A percentile compares a stretch with the other conserved stretches of the same genome.
phyloP scores from a whole-genome alignment of 208 protist genomes.

The Acanthamoeba royreba region DNA sequence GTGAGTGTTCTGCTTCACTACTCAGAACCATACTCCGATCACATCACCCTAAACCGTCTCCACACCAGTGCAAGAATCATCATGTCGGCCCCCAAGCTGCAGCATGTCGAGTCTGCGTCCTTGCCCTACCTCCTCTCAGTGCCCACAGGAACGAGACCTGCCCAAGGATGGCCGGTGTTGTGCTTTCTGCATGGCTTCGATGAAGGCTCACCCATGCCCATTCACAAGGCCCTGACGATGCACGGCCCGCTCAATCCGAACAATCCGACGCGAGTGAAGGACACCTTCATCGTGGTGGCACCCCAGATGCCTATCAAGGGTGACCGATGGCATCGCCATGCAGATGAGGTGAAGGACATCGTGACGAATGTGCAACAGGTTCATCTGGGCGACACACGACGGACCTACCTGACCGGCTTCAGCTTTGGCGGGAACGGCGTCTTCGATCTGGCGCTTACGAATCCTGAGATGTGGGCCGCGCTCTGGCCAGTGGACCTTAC shows the following conservation, averaged over 20 bases:
- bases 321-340: not conserved
- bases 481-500: not conserved
- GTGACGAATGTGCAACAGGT: not conserved
- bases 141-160: not conserved
- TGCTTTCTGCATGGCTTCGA: not conserved
- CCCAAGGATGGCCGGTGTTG: not conserved
- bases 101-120: not conserved
- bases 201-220: not conserved
- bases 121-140: not conserved
- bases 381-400: not conserved
- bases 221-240: not conserved
- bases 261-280: not conserved
- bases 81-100: not conserved
- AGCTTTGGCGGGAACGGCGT: not conserved
- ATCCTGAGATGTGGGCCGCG: not conserved
- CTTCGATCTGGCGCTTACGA: not conserved
- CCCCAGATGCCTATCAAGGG: not conserved
- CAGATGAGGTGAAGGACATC: not conserved
- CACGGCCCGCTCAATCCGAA: not conserved
- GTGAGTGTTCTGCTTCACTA: no score
- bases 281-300: not conserved
- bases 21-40: no score
- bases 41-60: no score
- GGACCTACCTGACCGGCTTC: not conserved
- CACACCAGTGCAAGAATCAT: no score